A percentile compares a stretch with the other conserved stretches of the same genome.
phyloP scores from a whole-genome alignment of 1,284 basidiomycete species.

The Ceratobasidium theobromae region DNA sequence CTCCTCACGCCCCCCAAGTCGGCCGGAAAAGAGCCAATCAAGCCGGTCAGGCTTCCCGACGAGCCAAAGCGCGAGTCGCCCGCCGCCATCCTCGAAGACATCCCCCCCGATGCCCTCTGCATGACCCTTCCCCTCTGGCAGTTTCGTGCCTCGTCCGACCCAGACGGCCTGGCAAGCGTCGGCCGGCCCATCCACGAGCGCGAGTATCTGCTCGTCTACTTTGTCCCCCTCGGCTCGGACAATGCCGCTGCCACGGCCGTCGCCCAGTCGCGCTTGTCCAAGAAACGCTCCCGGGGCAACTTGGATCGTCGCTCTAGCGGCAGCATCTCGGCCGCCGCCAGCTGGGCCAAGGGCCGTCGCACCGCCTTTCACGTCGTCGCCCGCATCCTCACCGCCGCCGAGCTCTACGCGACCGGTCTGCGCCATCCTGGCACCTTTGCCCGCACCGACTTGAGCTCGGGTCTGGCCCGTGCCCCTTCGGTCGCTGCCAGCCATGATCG shows the following conservation, averaged over 20 bases:
- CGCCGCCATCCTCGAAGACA: slow-evolving; percentile 31
- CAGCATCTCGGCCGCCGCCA: slow-evolving; percentile 3
- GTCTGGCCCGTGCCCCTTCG: slow-evolving; percentile 54
- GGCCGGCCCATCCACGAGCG: slow-evolving; percentile 52
- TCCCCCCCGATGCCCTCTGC: slow-evolving; percentile 35
- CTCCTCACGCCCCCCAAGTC: slow-evolving; percentile 28
- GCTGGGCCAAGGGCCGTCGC: slow-evolving; percentile 27
- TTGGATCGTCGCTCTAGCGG: slow-evolving; percentile 19
- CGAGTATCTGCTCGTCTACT: slow-evolving; percentile 72
- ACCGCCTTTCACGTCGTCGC: slow-evolving; percentile 63
- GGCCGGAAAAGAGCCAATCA: slow-evolving; percentile 15
- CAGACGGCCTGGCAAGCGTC: slow-evolving; percentile 9
- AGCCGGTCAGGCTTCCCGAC: slow-evolving; percentile 21
- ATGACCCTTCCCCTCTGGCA: slow-evolving; percentile 37
- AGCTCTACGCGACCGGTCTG: slow-evolving; percentile 67
- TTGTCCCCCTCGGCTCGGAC: slow-evolving; percentile 53
- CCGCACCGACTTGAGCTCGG: slow-evolving; percentile 60
- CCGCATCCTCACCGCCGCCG: slow-evolving; percentile 64
- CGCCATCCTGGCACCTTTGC: slow-evolving; percentile 67
- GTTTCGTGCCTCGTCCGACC: slow-evolving; percentile 27
- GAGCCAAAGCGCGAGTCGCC: neutral
- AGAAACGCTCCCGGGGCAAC: slow-evolving; percentile 36
- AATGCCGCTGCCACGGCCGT: slow-evolving; percentile 39
- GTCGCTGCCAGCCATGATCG: slow-evolving; percentile 41
- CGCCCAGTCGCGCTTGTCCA: slow-evolving; percentile 47